Conservation (phyloP, 192 early-diverging fungal species). For the Backusella circina region DNA sequence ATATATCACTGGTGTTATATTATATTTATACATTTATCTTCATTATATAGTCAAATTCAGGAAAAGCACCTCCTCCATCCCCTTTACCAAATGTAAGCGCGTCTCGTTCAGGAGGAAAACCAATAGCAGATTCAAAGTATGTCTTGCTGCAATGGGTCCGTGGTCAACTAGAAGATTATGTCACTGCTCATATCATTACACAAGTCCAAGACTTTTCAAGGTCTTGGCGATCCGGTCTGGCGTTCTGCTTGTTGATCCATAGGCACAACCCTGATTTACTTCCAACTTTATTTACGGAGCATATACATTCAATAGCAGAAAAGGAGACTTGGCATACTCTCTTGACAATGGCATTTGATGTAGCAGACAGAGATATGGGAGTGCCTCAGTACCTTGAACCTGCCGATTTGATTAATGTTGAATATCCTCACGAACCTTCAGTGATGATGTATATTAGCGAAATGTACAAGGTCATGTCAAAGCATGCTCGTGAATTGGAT, state of each 20-base stretch:
- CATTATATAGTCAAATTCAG: neutral
- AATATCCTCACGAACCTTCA: constrained; percentile 51
- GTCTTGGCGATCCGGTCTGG: constrained; percentile 48
- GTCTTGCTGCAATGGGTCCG: constrained; percentile 50
- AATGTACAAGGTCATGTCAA: constrained; percentile 47
- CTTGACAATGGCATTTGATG: constrained; percentile 37
- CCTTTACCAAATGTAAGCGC: constrained; percentile 3
- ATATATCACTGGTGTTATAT: neutral
- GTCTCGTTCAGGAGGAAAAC: constrained; percentile 3
- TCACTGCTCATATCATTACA: constrained; percentile 36
- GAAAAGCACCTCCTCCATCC: neutral
- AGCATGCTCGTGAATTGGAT: neutral
- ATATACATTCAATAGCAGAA: constrained; percentile 28
- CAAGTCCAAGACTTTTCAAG: constrained; percentile 48
- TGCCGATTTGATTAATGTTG: constrained; percentile 41
- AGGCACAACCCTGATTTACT: constrained; percentile 8
- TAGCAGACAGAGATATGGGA: constrained; percentile 35
- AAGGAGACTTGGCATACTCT: constrained; percentile 34
- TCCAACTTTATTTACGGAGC: constrained; percentile 7
- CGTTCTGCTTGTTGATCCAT: constrained; percentile 48
- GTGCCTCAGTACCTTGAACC: constrained; percentile 42
- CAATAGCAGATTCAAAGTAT: constrained; percentile 38
- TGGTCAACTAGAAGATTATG: constrained; percentile 43
- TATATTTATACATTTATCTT: neutral
- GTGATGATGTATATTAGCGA: constrained; percentile 52